Evolutionary conservation across 2,329 filamentous ascomycete genomes (phyloP), one percentile per base, ranked within the genome.

Genomic region (Ophiostoma novo-ulmi): DNA sequence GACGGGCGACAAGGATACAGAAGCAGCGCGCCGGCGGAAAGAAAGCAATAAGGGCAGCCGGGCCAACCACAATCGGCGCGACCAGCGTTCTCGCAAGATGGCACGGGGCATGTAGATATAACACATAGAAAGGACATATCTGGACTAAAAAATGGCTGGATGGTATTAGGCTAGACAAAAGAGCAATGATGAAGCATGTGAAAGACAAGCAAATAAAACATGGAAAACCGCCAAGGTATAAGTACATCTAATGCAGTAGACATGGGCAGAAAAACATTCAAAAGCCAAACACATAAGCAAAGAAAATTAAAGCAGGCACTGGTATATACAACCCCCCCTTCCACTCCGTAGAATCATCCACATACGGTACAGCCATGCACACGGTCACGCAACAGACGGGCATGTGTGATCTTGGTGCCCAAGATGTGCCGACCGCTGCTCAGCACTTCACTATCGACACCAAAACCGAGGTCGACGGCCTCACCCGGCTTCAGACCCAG

Each of bases 351-450:
- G 0, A 26, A 58, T 63, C 58, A 63, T 7, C 26, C 31, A 48
- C 88, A 90, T 22, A 89, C 81, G 0, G 88, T 87, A 79, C 89
- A 92, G 0, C 89, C 89, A 10, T 84, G 81, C 48, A 94, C 84
- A 72, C 87, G 87, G 75, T 94, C 91, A 74, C 89, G 85, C 72
- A 97, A 80, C 70, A 97, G 78, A 73, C 93, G 86, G 55, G 94
- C 93, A 77, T 93, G 92, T 74, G 91, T 95, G 38, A 97, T 93
- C 80, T 97, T 97, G 39, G 90, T 88, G 0, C 92, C 91, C 7
- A 98, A 88, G 69, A 90, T 92, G 71, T 89, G 84, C 8, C 85
- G 84, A 36, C 80, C 79, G 70, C 78, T 79, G 20, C 81, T 78
- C 13, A 80, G 77, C 20, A 67, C 38, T 8, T 79, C 81, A 48